Conservation (phyloP, 345 rosid genomes). For the Microcos paniculata region DNA sequence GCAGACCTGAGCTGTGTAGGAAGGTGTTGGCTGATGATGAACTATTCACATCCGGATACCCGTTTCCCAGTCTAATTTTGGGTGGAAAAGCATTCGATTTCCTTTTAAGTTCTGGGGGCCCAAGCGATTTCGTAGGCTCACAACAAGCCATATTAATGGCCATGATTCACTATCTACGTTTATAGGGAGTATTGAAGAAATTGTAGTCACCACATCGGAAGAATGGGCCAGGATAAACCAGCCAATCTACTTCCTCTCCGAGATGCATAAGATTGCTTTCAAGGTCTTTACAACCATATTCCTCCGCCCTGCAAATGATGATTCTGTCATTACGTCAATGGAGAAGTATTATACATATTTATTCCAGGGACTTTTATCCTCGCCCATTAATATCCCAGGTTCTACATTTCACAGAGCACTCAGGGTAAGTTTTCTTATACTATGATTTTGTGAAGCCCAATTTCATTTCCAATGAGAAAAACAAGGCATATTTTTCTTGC, state of each 20-base stretch:
- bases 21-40: conserved; percentile 24
- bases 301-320: neutral
- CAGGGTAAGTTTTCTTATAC: neutral
- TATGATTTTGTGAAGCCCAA: too few species aligned
- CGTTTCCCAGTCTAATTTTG: neutral
- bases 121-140: neutral
- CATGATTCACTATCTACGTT: neutral
- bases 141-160: neutral
- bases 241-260: neutral
- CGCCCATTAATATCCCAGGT: neutral
- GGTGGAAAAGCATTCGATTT: neutral
- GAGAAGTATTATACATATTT: neutral
- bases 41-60: conserved; percentile 17
- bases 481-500: too few species aligned
- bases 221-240: neutral
- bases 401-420: neutral
- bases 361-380: neutral
- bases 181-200: neutral
- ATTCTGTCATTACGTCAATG: neutral
- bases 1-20: conserved; percentile 24
- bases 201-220: neutral
- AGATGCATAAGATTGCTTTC: neutral
- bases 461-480: too few species aligned
- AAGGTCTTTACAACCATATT: neutral
- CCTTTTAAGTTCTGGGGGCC: neutral